Evolutionary conservation across 495 filamentous ascomycete species (phyloP).

Genomic region (Podospora anserina): DNA sequence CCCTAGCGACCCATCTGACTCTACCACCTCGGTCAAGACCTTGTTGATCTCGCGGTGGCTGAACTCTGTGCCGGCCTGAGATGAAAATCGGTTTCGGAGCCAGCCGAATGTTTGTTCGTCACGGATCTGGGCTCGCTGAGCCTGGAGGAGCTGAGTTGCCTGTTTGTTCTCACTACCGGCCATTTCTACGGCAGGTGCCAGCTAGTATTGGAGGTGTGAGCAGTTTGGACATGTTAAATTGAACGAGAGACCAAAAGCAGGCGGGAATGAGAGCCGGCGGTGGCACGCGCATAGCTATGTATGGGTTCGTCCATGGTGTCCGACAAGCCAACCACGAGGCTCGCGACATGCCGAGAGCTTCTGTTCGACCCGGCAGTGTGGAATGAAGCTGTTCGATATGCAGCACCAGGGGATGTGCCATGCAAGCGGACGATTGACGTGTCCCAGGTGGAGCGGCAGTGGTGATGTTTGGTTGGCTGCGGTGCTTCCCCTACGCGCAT

Average conservation of each 20-base stretch:
- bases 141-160: slow-evolving; percentile 29
- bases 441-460: neutral
- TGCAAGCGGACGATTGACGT: neutral
- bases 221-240: neutral
- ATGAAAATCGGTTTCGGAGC: slow-evolving; percentile 20
- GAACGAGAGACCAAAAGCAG: neutral
- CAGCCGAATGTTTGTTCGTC: slow-evolving; percentile 22
- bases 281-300: neutral
- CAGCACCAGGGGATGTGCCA: neutral
- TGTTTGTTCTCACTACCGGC: slow-evolving; percentile 28
- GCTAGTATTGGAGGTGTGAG: neutral
- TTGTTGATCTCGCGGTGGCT: slow-evolving; percentile 32
- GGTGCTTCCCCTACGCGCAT: slow-evolving; percentile 1
- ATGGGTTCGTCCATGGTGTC: neutral
- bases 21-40: slow-evolving; percentile 29
- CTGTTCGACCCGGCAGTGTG: neutral
- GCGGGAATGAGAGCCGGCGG: neutral
- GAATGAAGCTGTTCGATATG: neutral
- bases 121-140: slow-evolving; percentile 21
- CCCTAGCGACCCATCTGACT: slow-evolving; percentile 27
- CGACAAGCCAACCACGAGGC: neutral
- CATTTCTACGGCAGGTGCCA: slow-evolving; percentile 9
- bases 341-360: neutral
- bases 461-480: slow-evolving; percentile 1
- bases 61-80: slow-evolving; percentile 20